These are phyloP conservation scores for Rhododendron molle DNA, from an alignment of 148 eudicot genomes.

Conservation along the genomic window DNA sequence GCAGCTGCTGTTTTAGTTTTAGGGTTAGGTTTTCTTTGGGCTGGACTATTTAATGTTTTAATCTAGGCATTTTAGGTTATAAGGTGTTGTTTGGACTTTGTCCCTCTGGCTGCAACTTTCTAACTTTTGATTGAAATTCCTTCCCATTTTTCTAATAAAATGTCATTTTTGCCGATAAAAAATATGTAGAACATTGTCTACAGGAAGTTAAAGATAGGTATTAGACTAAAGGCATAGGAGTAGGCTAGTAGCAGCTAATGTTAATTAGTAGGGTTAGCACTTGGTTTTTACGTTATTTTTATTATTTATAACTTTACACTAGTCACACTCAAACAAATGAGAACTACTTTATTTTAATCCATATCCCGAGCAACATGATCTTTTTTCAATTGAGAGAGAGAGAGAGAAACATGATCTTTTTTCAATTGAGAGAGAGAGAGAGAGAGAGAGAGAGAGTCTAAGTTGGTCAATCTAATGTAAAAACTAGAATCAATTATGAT, in stretches of 20 bases:
- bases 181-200: neutral
- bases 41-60: no score
- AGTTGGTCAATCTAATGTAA: slow-evolving; percentile 1
- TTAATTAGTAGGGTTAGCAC: neutral
- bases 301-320: neutral
- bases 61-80: no score
- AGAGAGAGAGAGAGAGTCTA: neutral
- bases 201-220: neutral
- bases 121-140: no score
- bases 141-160: no score
- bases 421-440: neutral
- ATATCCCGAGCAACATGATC: neutral
- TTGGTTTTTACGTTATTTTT: neutral
- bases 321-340: slow-evolving; percentile 11
- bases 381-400: slow-evolving; percentile 2
- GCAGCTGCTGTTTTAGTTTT: no score
- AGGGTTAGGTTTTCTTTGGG: no score
- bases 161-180: no score
- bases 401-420: neutral
- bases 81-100: no score
- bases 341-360: neutral
- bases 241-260: neutral
- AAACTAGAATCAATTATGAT: neutral
- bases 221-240: neutral
- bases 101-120: no score